These are phyloP conservation scores for Russula ochroleuca DNA, from an alignment of 768 basidiomycete genomes.

Conservation along the genomic window DNA sequence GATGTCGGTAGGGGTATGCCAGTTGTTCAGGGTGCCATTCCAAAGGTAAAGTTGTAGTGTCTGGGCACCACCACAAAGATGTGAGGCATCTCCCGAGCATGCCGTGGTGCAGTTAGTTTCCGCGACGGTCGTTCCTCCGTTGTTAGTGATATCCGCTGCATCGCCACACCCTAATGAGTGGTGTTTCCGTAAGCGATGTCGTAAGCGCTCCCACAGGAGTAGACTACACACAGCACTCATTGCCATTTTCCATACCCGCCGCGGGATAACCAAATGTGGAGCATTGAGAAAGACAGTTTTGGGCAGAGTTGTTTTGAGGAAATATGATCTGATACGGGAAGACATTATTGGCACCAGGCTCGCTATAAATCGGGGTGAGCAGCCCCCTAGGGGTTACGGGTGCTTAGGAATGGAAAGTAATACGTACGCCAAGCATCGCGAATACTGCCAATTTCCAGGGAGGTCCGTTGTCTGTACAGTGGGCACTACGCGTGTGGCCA, in stretches of 20 bases:
- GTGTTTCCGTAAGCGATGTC: slow-evolving; percentile 1
- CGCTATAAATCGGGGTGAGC: slow-evolving; percentile 38
- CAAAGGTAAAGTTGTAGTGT: slow-evolving; percentile 42
- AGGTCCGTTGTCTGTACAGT: slow-evolving; percentile 50
- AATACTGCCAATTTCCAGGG: slow-evolving; percentile 61
- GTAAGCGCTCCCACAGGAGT: not conserved
- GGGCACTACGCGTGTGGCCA: slow-evolving; percentile 58
- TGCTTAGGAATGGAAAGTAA: not conserved
- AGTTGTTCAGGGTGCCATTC: slow-evolving; percentile 44
- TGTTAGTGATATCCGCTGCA: slow-evolving; percentile 44
- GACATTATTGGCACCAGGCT: slow-evolving; percentile 42
- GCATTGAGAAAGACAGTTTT: slow-evolving; percentile 64
- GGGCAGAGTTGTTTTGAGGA: slow-evolving; percentile 57
- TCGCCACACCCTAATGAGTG: slow-evolving; percentile 63
- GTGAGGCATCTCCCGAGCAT: slow-evolving; percentile 66
- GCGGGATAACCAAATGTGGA: slow-evolving; percentile 66
- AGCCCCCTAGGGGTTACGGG: too few species aligned
- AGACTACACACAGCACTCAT: slow-evolving; percentile 64
- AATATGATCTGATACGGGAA: slow-evolving; percentile 60
- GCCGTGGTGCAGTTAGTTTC: slow-evolving; percentile 44
- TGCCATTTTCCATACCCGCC: slow-evolving; percentile 62
- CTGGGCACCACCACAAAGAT: slow-evolving; percentile 59
- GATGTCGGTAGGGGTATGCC: slow-evolving; percentile 60
- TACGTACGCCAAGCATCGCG: slow-evolving; percentile 61
- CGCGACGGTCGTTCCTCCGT: slow-evolving; percentile 34